Evolutionary conservation across 2,329 filamentous ascomycete species (phyloP).

Genomic region (Fusarium continuum): DNA sequence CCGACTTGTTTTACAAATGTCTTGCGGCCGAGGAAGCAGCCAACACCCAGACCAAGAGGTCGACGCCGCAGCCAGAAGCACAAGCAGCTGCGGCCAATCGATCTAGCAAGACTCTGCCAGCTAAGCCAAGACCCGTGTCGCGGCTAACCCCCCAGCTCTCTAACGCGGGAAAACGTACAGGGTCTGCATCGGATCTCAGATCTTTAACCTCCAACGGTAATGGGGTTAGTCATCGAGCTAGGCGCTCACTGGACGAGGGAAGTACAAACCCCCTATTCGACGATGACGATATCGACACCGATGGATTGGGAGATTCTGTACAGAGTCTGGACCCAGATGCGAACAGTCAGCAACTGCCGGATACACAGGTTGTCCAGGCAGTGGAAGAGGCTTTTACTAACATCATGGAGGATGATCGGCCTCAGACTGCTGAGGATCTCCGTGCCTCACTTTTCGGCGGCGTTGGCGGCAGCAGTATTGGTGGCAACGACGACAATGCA

Average conservation of each 20-base stretch:
- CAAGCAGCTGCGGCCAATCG: conserved; percentile 40
- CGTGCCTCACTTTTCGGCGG: conserved; percentile 70
- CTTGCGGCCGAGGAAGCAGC: conserved; percentile 84
- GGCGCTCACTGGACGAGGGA: conserved; percentile 77
- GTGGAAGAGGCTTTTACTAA: conserved; percentile 92
- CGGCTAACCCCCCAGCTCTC: conserved; percentile 52
- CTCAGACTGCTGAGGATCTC: conserved; percentile 70
- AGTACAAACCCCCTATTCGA: conserved; percentile 71
- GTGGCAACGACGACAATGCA: conserved; percentile 47
- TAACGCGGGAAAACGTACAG: conserved; percentile 53
- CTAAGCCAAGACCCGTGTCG: conserved; percentile 56
- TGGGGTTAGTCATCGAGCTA: conserved; percentile 54
- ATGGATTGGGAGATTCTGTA: conserved; percentile 75
- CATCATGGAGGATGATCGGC: conserved; percentile 83
- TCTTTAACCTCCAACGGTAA: conserved; percentile 50
- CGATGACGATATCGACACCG: conserved; percentile 79
- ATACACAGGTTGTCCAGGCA: conserved; percentile 85
- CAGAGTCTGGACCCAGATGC: conserved; percentile 79
- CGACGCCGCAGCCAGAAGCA: conserved; percentile 32
- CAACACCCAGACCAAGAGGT: conserved; percentile 43
- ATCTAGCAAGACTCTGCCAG: conserved; percentile 51
- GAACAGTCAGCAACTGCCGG: conserved; percentile 65
- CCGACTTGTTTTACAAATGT: conserved; percentile 96
- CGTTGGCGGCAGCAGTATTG: conserved; percentile 28
- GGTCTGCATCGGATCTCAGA: conserved; percentile 60